These are phyloP conservation scores for Beauveria australis DNA, from an alignment of 2,329 filamentous ascomycete genomes.

Conservation along the genomic window DNA sequence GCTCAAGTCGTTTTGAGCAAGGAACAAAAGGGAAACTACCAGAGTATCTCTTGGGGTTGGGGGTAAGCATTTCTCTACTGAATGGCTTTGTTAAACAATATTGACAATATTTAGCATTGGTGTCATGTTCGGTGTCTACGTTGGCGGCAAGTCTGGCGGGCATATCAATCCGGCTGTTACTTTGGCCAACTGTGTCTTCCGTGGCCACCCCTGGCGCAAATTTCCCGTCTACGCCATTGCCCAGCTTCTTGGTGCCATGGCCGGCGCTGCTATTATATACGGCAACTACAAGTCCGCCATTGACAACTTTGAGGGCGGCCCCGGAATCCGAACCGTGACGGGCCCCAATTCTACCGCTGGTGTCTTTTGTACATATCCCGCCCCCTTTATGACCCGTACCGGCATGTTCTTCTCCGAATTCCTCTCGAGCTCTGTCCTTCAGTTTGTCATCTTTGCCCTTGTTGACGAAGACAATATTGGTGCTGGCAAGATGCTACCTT, in stretches of 20 bases:
- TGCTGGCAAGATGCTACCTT: slow-evolving; percentile 46
- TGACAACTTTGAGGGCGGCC: slow-evolving; percentile 52
- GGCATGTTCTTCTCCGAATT: slow-evolving; percentile 67
- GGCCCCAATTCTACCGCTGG: slow-evolving; percentile 54
- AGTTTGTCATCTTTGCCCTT: slow-evolving; percentile 65
- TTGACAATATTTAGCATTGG: slow-evolving; percentile 39
- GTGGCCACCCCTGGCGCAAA: slow-evolving; percentile 60
- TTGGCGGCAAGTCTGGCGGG: slow-evolving; percentile 55
- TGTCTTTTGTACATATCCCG: slow-evolving; percentile 68
- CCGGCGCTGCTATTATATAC: slow-evolving; percentile 51
- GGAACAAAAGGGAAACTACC: slow-evolving; percentile 37
- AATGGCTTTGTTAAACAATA: background rate
- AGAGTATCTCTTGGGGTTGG: slow-evolving; percentile 43
- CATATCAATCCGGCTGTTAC: slow-evolving; percentile 68
- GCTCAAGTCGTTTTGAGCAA: slow-evolving; percentile 58
- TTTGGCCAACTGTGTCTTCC: slow-evolving; percentile 59
- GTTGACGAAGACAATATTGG: slow-evolving; percentile 51
- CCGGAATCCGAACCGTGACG: slow-evolving; percentile 52
- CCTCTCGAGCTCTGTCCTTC: slow-evolving; percentile 56
- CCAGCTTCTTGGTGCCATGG: slow-evolving; percentile 60
- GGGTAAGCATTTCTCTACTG: slow-evolving; percentile 27
- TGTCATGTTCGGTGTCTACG: slow-evolving; percentile 62
- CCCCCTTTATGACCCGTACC: slow-evolving; percentile 55
- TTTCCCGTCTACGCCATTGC: slow-evolving; percentile 60
- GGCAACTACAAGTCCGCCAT: slow-evolving; percentile 59